Percentiles rank a stretch among this genome's conserved stretches.
Conservation (phyloP, 352 stramenopile species). For the Pythium grandisporangium region DNA sequence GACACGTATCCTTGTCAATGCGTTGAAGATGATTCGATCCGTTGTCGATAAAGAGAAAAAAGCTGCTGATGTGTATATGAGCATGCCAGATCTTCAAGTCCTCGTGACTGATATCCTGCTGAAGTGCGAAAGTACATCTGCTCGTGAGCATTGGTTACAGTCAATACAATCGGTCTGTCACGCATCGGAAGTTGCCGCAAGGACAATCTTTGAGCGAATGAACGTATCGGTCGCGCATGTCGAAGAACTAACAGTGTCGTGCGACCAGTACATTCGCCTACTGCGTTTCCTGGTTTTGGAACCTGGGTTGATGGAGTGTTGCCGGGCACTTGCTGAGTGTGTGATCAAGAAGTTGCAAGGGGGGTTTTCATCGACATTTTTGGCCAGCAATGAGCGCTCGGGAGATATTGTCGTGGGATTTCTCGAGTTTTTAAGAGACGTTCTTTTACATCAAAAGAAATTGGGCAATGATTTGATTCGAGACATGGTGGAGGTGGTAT, state of each 20-base stretch:
- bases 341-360: slow-evolving; percentile 51
- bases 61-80: slow-evolving; percentile 60
- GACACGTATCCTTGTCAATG: slow-evolving; percentile 74
- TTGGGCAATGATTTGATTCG: slow-evolving; percentile 40
- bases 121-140: slow-evolving; percentile 57
- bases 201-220: slow-evolving; percentile 54
- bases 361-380: slow-evolving; percentile 74
- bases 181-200: slow-evolving; percentile 22
- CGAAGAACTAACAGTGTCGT: slow-evolving; percentile 45
- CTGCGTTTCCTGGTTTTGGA: slow-evolving; percentile 61
- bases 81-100: slow-evolving; percentile 15
- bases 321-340: slow-evolving; percentile 35
- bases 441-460: slow-evolving; percentile 40
- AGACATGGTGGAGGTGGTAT: slow-evolving; percentile 73
- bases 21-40: slow-evolving; percentile 73
- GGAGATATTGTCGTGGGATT: slow-evolving; percentile 65
- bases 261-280: slow-evolving; percentile 67
- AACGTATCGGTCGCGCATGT: slow-evolving; percentile 56
- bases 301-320: slow-evolving; percentile 34
- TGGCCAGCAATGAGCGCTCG: slow-evolving; percentile 60
- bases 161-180: slow-evolving; percentile 69
- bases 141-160: slow-evolving; percentile 80
- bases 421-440: slow-evolving; percentile 70
- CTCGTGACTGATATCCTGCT: slow-evolving; percentile 45
- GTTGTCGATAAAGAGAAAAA: slow-evolving; percentile 64